Percentiles rank a stretch among this genome's conserved stretches.
Evolutionary conservation across 2,329 filamentous ascomycete genomes (phyloP).

Genomic region (Paracorniculantispora psalliotae): DNA sequence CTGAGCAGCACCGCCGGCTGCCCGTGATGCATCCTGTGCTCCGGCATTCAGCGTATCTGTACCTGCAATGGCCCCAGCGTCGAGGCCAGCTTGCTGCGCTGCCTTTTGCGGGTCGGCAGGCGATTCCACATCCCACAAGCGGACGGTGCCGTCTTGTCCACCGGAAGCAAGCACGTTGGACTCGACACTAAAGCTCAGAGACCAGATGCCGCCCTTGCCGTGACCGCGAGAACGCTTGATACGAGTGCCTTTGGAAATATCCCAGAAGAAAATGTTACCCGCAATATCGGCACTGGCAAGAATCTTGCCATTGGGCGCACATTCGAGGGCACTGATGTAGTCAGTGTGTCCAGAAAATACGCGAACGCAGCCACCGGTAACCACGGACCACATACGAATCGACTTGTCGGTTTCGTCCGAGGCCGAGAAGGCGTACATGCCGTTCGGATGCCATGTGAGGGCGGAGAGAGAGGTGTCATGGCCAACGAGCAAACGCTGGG

Average conservation of each 20-base stretch:
- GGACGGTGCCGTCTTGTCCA: slow-evolving; percentile 86
- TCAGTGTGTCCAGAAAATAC: slow-evolving; percentile 90
- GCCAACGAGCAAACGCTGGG: slow-evolving; percentile 81
- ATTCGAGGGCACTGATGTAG: slow-evolving; percentile 78
- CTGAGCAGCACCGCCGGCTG: slow-evolving; percentile 16
- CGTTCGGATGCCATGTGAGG: slow-evolving; percentile 92
- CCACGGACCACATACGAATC: slow-evolving; percentile 95
- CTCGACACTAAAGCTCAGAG: slow-evolving; percentile 87
- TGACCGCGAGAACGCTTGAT: slow-evolving; percentile 94
- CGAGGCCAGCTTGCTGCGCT: slow-evolving; percentile 39
- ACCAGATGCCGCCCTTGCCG: slow-evolving; percentile 89
- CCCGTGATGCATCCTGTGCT: slow-evolving; percentile 6
- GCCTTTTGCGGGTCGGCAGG: slow-evolving; percentile 60
- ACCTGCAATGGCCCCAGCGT: slow-evolving; percentile 36
- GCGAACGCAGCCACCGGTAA: slow-evolving; percentile 78
- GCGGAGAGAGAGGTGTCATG: slow-evolving; percentile 92
- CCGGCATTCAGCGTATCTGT: slow-evolving; percentile 29
- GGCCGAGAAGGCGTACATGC: slow-evolving; percentile 86
- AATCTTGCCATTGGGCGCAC: slow-evolving; percentile 80
- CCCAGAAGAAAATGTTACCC: slow-evolving; percentile 92
- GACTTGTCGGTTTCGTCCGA: slow-evolving; percentile 82
- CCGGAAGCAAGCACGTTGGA: slow-evolving; percentile 86
- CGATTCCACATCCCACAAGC: slow-evolving; percentile 85
- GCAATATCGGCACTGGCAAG: slow-evolving; percentile 86
- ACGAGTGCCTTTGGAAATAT: slow-evolving; percentile 76